Percentiles rank a stretch among this genome's conserved stretches.
Evolutionary conservation across 1,139 yeast genomes (phyloP).

Genomic region (Pichia sp.): DNA sequence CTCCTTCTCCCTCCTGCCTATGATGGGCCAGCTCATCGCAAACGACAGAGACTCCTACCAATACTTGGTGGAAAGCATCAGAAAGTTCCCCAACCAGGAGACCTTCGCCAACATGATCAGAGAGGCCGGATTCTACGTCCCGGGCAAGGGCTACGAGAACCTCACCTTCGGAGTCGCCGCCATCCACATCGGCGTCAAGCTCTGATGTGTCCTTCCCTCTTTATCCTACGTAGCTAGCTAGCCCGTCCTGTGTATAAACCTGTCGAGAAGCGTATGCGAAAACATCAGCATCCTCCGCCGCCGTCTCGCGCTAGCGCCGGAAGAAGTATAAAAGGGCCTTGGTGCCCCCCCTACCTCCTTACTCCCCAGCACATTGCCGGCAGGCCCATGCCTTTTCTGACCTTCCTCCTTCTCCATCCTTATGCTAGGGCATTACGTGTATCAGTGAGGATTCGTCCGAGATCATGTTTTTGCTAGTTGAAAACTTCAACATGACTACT

Average conservation of each 20-base stretch:
- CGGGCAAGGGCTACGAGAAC: constrained; percentile 88
- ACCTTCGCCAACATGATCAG: constrained; percentile 87
- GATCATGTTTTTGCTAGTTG: constrained; percentile 99
- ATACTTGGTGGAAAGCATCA: constrained; percentile 89
- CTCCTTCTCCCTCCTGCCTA: constrained; percentile 82
- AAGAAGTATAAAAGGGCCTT: constrained; percentile 10
- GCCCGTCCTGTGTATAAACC: constrained; percentile 1
- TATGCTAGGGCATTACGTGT: constrained; percentile 99
- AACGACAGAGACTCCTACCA: constrained; percentile 95
- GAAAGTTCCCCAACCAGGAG: constrained; percentile 88
- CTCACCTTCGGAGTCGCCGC: constrained; percentile 96
- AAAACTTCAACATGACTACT: constrained; percentile 99
- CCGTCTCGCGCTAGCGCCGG: neutral
- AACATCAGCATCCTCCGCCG: neutral
- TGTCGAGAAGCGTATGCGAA: too few relatives aligned
- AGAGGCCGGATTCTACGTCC: constrained; percentile 90
- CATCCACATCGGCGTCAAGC: constrained; percentile 91
- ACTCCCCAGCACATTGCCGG: neutral
- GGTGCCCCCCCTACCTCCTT: neutral
- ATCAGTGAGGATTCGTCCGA: constrained; percentile 99
- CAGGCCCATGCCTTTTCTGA: neutral
- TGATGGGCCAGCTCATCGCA: constrained; percentile 93
- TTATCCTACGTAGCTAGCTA: neutral
- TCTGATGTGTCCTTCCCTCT: constrained; percentile 31
- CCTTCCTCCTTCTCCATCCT: constrained; percentile 48